Conservation (phyloP, 345 rosid genomes). For the Kernera saxatilis region DNA sequence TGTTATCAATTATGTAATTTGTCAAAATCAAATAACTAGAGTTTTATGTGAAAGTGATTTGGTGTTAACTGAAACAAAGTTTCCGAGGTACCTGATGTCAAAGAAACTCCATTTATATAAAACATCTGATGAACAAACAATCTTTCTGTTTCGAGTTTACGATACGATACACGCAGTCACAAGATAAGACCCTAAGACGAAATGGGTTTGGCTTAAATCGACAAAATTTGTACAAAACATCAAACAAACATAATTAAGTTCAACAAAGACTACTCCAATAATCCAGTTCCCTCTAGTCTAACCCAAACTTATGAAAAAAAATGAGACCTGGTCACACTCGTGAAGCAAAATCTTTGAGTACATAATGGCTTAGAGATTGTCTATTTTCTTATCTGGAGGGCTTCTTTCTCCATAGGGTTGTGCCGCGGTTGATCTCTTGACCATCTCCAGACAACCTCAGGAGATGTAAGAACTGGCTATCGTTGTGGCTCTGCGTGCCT, state of each 20-base stretch:
- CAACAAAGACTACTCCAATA: conserved; percentile 19
- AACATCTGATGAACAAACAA: neutral
- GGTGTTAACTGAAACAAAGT: neutral
- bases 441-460: conserved; percentile 71
- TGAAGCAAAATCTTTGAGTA: conserved; percentile 11
- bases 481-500: conserved; percentile 26
- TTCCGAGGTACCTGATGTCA: neutral
- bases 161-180: neutral
- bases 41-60: conserved; percentile 3
- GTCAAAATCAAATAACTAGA: conserved; percentile 15
- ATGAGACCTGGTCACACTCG: neutral
- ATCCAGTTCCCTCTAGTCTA: conserved; percentile 15
- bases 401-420: conserved; percentile 85
- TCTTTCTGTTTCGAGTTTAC: no score
- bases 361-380: neutral
- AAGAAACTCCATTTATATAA: neutral
- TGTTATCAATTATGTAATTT: conserved; percentile 19
- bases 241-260: neutral
- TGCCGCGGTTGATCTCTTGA: conserved; percentile 85
- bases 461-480: conserved; percentile 61
- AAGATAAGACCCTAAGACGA: no score
- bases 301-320: neutral
- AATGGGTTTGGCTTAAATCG: neutral
- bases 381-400: conserved; percentile 33
- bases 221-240: conserved; percentile 18